These are phyloP conservation scores for Penicillium waksmanii DNA, from an alignment of 495 filamentous ascomycete species.

Conservation along the genomic window DNA sequence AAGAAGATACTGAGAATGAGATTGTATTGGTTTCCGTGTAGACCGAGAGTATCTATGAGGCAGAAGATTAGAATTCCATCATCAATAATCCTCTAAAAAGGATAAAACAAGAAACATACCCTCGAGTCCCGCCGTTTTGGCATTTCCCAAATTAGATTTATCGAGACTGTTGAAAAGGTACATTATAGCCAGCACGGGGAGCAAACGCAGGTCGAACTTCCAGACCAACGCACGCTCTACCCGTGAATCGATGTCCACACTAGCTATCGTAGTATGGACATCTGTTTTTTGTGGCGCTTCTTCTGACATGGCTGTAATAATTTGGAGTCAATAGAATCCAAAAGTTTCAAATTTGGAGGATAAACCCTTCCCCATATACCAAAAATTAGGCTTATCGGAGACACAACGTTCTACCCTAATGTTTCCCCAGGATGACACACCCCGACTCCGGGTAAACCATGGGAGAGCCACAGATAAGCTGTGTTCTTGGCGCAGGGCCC, in stretches of 20 bases:
- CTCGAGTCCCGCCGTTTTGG: constrained; percentile 64
- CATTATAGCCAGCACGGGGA: constrained; percentile 68
- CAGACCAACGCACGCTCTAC: constrained; percentile 29
- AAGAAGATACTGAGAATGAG: constrained; percentile 74
- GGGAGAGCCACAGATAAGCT: constrained; percentile 1
- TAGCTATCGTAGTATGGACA: constrained; percentile 13
- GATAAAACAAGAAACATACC: constrained; percentile 30
- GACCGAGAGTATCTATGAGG: constrained; percentile 48
- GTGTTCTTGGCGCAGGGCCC: not conserved
- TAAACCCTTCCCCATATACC: not conserved
- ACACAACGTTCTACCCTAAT: too few species aligned
- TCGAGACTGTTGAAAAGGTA: constrained; percentile 69
- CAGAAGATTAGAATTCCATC: not conserved
- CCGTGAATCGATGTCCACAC: constrained; percentile 21
- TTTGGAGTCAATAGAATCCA: not conserved
- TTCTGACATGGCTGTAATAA: constrained; percentile 12
- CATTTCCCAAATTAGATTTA: constrained; percentile 71
- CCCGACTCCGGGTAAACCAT: not conserved
- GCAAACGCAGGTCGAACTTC: constrained; percentile 64
- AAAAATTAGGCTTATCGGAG: not conserved
- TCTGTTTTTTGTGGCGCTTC: constrained; percentile 10
- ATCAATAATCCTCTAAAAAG: not conserved
- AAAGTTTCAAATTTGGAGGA: not conserved
- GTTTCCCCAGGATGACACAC: constrained; percentile 6
- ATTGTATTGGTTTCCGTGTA: constrained; percentile 70